Evolutionary conservation across 75 land plant species (phyloP).

Genomic region (Gnetum montanum): DNA sequence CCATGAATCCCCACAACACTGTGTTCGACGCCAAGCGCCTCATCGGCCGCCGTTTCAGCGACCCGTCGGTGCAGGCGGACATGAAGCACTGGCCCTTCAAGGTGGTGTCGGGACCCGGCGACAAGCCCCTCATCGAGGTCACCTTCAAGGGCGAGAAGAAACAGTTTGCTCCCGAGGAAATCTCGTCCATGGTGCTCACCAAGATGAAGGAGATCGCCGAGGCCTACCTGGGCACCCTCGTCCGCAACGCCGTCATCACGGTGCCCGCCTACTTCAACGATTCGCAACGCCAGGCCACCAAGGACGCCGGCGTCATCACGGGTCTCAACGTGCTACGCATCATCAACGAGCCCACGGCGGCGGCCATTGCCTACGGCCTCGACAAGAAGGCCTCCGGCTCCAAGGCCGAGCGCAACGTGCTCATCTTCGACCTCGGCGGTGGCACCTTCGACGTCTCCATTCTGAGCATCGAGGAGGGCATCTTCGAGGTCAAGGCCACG

Average conservation of each 20-base stretch:
- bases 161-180: slow-evolving; percentile 59
- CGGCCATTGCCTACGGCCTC: slow-evolving; percentile 31
- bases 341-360: slow-evolving; percentile 35
- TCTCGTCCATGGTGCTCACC: slow-evolving; percentile 65
- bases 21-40: slow-evolving; percentile 63
- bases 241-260: slow-evolving; percentile 43
- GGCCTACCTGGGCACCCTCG: slow-evolving; percentile 25
- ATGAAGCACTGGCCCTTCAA: slow-evolving; percentile 67
- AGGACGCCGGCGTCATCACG: slow-evolving; percentile 31
- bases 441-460: slow-evolving; percentile 21
- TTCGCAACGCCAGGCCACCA: slow-evolving; percentile 26
- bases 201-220: slow-evolving; percentile 60
- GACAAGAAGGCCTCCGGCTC: slow-evolving; percentile 11
- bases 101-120: slow-evolving; percentile 49
- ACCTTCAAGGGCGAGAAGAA: slow-evolving; percentile 62
- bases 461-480: slow-evolving; percentile 12
- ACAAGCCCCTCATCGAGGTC: slow-evolving; percentile 64
- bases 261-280: slow-evolving; percentile 35
- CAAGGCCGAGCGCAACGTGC: slow-evolving; percentile 19
- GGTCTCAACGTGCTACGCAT: slow-evolving; percentile 25
- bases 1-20: slow-evolving; percentile 52
- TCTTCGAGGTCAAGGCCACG: slow-evolving; percentile 20
- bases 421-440: slow-evolving; percentile 26
- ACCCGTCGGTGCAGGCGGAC: slow-evolving; percentile 47
- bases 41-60: slow-evolving; percentile 57